These are phyloP conservation scores for Scheffersomyces insectosa DNA, from an alignment of 1,139 yeast genomes.

Conservation along the genomic window DNA sequence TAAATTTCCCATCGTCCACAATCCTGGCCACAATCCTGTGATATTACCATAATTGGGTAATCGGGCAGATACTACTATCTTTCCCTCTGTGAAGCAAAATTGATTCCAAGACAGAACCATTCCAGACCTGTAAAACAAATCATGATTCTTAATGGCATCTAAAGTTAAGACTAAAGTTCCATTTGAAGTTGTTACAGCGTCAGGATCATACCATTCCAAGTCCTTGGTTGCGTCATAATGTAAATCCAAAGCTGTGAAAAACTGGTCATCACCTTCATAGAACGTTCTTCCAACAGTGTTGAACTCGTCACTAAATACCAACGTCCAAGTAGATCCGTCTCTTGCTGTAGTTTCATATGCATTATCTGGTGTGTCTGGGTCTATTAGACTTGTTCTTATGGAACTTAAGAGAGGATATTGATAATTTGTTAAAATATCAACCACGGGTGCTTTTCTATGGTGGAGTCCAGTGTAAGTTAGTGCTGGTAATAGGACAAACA, in stretches of 20 bases:
- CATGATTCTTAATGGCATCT: constrained; percentile 31
- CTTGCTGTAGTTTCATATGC: constrained; percentile 12
- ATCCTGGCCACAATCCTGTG: constrained; percentile 33
- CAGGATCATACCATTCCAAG: constrained; percentile 36
- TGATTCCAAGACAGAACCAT: constrained; percentile 33
- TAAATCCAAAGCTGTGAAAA: constrained; percentile 27
- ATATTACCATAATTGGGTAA: constrained; percentile 29
- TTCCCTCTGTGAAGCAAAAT: constrained; percentile 29
- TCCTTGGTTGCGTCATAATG: constrained; percentile 32
- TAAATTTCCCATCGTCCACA: constrained; percentile 34
- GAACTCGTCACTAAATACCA: constrained; percentile 31
- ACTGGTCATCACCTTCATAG: constrained; percentile 34
- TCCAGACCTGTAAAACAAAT: constrained; percentile 29
- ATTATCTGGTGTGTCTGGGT: constrained; percentile 27
- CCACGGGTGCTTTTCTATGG: constrained; percentile 12
- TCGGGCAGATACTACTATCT: constrained; percentile 23
- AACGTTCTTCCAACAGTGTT: constrained; percentile 30
- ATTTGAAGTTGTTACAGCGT: constrained; percentile 29
- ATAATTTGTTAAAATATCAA: constrained; percentile 22
- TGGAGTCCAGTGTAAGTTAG: constrained; percentile 23
- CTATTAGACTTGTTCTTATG: constrained; percentile 23
- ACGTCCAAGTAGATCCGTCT: constrained; percentile 23
- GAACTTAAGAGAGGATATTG: constrained; percentile 25
- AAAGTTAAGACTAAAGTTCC: constrained; percentile 25
- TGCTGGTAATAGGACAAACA: constrained; percentile 25